Evolutionary conservation across 1,284 basidiomycete genomes (phyloP).

Genomic region (Marasmius fiardii): DNA sequence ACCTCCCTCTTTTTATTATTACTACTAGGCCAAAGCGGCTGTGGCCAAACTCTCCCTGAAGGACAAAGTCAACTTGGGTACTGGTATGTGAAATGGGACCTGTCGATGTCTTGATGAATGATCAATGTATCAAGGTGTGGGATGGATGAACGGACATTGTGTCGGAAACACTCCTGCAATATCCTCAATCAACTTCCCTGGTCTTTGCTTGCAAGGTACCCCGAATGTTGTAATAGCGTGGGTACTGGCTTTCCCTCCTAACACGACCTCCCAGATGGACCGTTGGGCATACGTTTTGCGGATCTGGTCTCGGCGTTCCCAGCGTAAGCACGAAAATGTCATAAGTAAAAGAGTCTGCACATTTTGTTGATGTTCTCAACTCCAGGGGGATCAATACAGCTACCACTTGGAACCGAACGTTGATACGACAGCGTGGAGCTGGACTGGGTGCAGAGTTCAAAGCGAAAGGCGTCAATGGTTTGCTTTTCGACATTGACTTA

Average conservation of each 20-base stretch:
- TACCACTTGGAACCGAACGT: conserved; percentile 68
- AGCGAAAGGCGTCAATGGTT: conserved; percentile 56
- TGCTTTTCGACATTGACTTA: neutral
- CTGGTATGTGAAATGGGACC: conserved; percentile 32
- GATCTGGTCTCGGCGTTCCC: conserved; percentile 68
- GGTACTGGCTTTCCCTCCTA: neutral
- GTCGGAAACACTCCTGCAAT: conserved; percentile 69
- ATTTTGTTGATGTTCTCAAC: neutral
- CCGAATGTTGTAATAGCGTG: conserved; percentile 1
- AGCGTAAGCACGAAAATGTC: conserved; percentile 42
- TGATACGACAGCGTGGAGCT: conserved; percentile 59
- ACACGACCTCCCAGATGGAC: conserved; percentile 36
- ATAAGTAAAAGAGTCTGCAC: too few relatives aligned
- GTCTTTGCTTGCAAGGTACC: conserved; percentile 64
- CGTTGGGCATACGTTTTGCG: conserved; percentile 61
- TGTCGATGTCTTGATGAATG: neutral
- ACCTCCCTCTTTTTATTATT: neutral
- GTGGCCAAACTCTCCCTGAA: conserved; percentile 45
- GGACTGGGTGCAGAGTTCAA: conserved; percentile 70
- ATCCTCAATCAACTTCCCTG: conserved; percentile 58
- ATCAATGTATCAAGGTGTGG: conserved; percentile 27
- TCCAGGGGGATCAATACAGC: conserved; percentile 66
- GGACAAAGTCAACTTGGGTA: conserved; percentile 56
- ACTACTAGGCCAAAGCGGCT: conserved; percentile 38
- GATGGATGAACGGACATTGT: conserved; percentile 50